Conservation (phyloP, 2,329 filamentous ascomycete species). For the Beauveria asiatica region DNA sequence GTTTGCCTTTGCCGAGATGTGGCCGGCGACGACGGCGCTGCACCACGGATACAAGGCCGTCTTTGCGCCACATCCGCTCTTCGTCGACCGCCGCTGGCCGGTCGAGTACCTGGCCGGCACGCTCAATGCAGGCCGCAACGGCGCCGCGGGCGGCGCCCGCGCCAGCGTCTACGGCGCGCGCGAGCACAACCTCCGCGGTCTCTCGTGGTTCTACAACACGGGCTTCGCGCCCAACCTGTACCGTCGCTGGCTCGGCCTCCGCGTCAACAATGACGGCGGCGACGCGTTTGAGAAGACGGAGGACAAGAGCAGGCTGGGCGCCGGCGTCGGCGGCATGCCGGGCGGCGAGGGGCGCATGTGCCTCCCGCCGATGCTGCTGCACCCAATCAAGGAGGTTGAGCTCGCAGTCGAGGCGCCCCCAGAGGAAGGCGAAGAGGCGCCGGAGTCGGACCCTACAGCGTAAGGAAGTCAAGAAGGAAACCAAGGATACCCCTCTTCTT, state of each 20-base stretch:
- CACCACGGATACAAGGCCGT: conserved; percentile 93
- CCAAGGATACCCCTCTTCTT: background rate
- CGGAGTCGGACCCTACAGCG: conserved; percentile 38
- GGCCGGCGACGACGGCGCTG: conserved; percentile 77
- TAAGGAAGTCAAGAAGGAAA: conserved; percentile 11
- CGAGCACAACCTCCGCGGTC: conserved; percentile 80
- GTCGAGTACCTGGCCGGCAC: conserved; percentile 65
- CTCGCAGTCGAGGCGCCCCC: conserved; percentile 52
- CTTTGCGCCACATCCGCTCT: conserved; percentile 82
- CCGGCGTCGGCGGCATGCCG: conserved; percentile 45
- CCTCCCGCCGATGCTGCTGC: conserved; percentile 77
- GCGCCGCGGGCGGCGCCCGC: conserved; percentile 62
- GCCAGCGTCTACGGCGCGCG: conserved; percentile 72
- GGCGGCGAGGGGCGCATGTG: conserved; percentile 82
- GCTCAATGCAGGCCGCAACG: conserved; percentile 72
- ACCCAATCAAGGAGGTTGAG: conserved; percentile 75
- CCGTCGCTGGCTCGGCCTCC: conserved; percentile 75
- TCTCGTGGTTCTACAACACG: conserved; percentile 88
- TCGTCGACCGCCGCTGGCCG: conserved; percentile 81
- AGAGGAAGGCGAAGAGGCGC: conserved; percentile 33
- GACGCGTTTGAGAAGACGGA: conserved; percentile 62
- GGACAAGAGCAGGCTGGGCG: conserved; percentile 43
- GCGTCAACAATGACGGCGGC: conserved; percentile 69
- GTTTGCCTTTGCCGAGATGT: conserved; percentile 95
- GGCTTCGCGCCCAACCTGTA: conserved; percentile 77